These are phyloP conservation scores for Pyropia yezoensis DNA, from an alignment of 23 red algal genomes.

Conservation along the genomic window DNA sequence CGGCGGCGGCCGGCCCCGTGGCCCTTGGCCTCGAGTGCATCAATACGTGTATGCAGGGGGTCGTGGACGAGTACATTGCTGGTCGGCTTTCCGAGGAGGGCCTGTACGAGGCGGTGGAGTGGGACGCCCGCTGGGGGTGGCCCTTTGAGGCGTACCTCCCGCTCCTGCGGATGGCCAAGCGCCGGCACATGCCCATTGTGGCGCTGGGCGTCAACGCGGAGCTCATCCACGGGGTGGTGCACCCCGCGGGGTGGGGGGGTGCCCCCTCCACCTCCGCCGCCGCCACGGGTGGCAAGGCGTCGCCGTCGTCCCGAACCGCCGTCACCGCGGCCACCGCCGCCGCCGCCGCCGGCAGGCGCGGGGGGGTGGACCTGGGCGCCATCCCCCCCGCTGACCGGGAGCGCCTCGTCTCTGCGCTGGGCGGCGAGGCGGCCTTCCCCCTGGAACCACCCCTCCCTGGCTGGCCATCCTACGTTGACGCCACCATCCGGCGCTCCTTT, in stretches of 20 bases:
- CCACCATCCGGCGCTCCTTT: slow-evolving; percentile 32
- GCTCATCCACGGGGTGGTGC: slow-evolving; percentile 6
- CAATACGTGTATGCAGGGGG: slow-evolving; percentile 25
- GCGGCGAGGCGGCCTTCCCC: slow-evolving; percentile 17
- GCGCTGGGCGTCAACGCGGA: slow-evolving; percentile 38
- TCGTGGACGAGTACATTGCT: slow-evolving; percentile 38
- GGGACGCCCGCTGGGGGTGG: slow-evolving; percentile 66
- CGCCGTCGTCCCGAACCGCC: neutral
- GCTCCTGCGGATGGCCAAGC: slow-evolving; percentile 31
- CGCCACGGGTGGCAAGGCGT: neutral
- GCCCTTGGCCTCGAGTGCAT: slow-evolving; percentile 55
- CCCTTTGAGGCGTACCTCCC: slow-evolving; percentile 66
- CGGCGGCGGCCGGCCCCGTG: neutral
- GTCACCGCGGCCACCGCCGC: neutral
- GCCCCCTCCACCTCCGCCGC: neutral
- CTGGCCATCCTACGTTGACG: slow-evolving; percentile 20
- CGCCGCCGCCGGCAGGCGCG: neutral
- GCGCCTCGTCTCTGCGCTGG: slow-evolving; percentile 16
- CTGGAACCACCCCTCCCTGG: too few relatives aligned
- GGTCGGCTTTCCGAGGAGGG: slow-evolving; percentile 44
- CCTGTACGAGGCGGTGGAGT: slow-evolving; percentile 49
- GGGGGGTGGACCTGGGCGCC: slow-evolving; percentile 4
- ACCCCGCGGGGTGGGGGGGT: neutral
- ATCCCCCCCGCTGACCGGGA: slow-evolving; percentile 9
- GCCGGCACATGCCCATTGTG: slow-evolving; percentile 19